Conservation (phyloP, 2,329 filamentous ascomycete genomes). For the Lasiodiplodia citricola region DNA sequence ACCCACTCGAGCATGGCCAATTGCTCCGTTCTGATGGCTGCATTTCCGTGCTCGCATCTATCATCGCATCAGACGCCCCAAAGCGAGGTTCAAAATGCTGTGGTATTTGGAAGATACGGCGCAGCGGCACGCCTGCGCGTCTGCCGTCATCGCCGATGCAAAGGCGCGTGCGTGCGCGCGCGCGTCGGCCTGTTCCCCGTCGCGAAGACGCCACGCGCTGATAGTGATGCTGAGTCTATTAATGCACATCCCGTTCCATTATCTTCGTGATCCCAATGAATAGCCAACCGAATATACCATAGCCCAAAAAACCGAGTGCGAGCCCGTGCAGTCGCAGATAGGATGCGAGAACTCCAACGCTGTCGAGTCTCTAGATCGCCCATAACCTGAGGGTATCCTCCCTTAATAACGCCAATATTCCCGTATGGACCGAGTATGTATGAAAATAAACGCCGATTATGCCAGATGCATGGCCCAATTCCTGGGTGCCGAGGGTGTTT, state of each 20-base stretch:
- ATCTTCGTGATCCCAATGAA: slow-evolving; percentile 15
- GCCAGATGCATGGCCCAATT: slow-evolving; percentile 8
- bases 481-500: neutral
- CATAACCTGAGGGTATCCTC: slow-evolving; percentile 24
- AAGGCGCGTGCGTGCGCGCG: neutral
- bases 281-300: slow-evolving; percentile 1
- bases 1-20: neutral
- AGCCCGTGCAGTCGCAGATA: neutral
- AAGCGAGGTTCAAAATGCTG: neutral
- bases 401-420: slow-evolving; percentile 16
- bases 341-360: slow-evolving; percentile 12
- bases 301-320: neutral
- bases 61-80: too few relatives aligned
- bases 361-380: slow-evolving; percentile 5
- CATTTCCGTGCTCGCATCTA: neutral
- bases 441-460: slow-evolving; percentile 11
- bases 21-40: neutral
- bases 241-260: slow-evolving; percentile 9
- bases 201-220: slow-evolving; percentile 11
- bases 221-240: slow-evolving; percentile 7
- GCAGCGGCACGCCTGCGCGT: slow-evolving; percentile 2
- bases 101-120: neutral
- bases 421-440: slow-evolving; percentile 9
- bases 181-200: slow-evolving; percentile 7
- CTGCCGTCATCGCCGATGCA: slow-evolving; percentile 15